Conservation (phyloP, 306 rosid species). For the Quercus wislizeni region DNA sequence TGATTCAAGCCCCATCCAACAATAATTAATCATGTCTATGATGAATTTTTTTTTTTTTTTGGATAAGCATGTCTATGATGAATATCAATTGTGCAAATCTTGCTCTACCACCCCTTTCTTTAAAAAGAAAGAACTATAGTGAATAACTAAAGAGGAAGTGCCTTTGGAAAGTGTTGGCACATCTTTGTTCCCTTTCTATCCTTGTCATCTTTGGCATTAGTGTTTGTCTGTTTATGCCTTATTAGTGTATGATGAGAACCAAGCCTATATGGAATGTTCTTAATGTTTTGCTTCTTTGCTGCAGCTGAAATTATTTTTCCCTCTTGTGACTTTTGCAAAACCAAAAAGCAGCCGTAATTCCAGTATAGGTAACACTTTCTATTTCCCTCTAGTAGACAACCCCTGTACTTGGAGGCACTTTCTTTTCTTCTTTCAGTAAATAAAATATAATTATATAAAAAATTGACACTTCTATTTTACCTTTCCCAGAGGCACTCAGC, state of each 20-base stretch:
- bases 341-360: slow-evolving; percentile 95
- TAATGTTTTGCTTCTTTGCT: slow-evolving; percentile 22
- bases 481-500: background rate
- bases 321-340: slow-evolving; percentile 82
- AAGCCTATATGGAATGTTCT: slow-evolving; percentile 2
- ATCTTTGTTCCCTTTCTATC: slow-evolving; percentile 5
- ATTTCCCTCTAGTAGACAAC: too few relatives aligned
- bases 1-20: too few relatives aligned
- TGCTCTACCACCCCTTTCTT: too few relatives aligned
- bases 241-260: slow-evolving; percentile 7
- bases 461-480: slow-evolving; percentile 37
- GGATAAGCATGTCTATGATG: background rate
- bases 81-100: background rate
- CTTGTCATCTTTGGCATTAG: background rate
- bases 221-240: background rate
- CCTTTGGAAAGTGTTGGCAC: background rate
- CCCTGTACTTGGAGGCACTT: too few relatives aligned
- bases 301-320: slow-evolving; percentile 97
- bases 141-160: too few relatives aligned
- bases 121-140: too few relatives aligned
- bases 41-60: background rate
- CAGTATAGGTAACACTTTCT: slow-evolving; percentile 64
- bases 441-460: too few relatives aligned
- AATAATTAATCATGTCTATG: background rate
- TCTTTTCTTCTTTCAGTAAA: too few relatives aligned